These are phyloP conservation scores for Zangia roseola DNA, from an alignment of 768 basidiomycete genomes.

Conservation along the genomic window DNA sequence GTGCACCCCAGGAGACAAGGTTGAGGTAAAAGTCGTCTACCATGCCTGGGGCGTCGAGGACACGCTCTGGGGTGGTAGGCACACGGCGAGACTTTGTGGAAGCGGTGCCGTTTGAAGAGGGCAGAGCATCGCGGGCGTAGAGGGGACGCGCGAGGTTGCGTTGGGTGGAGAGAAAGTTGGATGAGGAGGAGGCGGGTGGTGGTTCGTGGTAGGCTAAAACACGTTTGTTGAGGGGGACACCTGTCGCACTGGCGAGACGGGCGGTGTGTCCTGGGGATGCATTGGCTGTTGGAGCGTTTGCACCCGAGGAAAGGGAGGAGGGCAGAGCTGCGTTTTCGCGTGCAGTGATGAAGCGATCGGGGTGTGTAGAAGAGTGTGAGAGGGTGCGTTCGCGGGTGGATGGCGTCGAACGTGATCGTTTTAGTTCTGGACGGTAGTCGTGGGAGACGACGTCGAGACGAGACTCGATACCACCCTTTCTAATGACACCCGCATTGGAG, in stretches of 20 bases:
- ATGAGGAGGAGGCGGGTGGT: conserved; percentile 76
- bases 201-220: conserved; percentile 88
- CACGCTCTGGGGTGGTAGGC: conserved; percentile 85
- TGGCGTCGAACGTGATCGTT: conserved; percentile 74
- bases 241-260: conserved; percentile 71
- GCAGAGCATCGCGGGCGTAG: conserved; percentile 64
- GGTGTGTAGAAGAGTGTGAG: conserved; percentile 43
- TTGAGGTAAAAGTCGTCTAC: conserved; percentile 98
- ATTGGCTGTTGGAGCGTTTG: conserved; percentile 34
- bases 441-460: conserved; percentile 73
- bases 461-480: conserved; percentile 76
- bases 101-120: conserved; percentile 59
- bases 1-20: conserved; percentile 83
- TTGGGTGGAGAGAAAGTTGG: conserved; percentile 71
- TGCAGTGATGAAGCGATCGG: conserved; percentile 74
- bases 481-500: conserved; percentile 63
- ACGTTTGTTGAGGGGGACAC: conserved; percentile 74
- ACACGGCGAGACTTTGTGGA: conserved; percentile 80
- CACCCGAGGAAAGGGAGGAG: conserved; percentile 62
- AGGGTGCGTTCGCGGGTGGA: conserved; percentile 41
- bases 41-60: conserved; percentile 92
- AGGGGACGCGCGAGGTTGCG: conserved; percentile 76
- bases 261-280: conserved; percentile 72
- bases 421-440: conserved; percentile 68
- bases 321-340: conserved; percentile 54